Conservation (phyloP, 1,139 yeast genomes). For the Kodamaea derodonti region DNA sequence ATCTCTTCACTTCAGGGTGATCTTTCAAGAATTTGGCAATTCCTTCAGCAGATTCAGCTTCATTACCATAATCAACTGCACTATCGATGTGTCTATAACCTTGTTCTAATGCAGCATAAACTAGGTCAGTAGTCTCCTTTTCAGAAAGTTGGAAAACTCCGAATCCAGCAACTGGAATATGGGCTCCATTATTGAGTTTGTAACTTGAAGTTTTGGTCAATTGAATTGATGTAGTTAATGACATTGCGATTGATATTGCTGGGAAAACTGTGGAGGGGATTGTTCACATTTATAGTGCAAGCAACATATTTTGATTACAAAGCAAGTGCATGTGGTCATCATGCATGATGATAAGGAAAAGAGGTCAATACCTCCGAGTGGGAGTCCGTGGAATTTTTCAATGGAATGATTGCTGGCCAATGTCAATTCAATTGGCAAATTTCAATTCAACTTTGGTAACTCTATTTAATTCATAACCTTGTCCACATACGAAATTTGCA, state of each 20-base stretch:
- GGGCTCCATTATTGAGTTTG: conserved; percentile 34
- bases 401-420: too few species aligned
- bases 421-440: too few species aligned
- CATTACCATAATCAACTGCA: conserved; percentile 34
- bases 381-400: too few species aligned
- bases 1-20: conserved; percentile 27
- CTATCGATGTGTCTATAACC: conserved; percentile 75
- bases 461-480: too few species aligned
- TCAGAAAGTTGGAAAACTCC: conserved; percentile 31
- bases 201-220: conserved; percentile 26
- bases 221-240: conserved; percentile 25
- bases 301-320: too few species aligned
- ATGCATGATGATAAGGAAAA: too few species aligned
- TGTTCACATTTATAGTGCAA: too few species aligned
- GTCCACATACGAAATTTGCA: too few species aligned
- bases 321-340: too few species aligned
- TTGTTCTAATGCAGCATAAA: conserved; percentile 42
- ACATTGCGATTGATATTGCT: conserved; percentile 5
- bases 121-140: conserved; percentile 23
- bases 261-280: conserved; percentile 16
- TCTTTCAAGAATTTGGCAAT: conserved; percentile 45
- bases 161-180: conserved; percentile 40
- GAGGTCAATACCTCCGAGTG: too few species aligned
- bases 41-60: conserved; percentile 18
- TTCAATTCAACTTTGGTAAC: too few species aligned